Evolutionary conservation across 208 protist species (phyloP), one percentile per base, ranked within the genome.

Genomic region (Leishmania tarentolae): DNA sequence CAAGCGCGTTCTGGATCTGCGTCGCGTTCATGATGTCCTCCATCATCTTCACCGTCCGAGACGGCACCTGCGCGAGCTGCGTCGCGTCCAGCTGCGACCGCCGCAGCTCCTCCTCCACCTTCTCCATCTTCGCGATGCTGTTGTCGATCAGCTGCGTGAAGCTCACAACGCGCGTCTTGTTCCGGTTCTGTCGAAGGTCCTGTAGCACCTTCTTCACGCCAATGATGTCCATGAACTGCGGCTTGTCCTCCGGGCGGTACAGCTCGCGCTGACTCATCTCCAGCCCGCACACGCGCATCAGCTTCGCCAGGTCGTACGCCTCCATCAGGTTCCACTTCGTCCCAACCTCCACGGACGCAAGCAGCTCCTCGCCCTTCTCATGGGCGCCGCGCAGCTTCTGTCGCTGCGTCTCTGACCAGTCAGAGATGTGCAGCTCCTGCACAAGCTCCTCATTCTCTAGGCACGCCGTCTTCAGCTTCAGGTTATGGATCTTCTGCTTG

Each of bases 401-500:
- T 21, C 87, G 82, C 87, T 95, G 92, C 69, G 86, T 95, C 87
- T 95, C 92, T 7, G 81, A 89, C 92, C 92, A 95, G 88, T 95
- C 92, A 8, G 90, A 94, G 19, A 95, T 84, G 85, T 95, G 92
- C 85, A 95, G 89, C 83, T 95, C 92, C 86, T 95, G 92, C 50
- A 95, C 74, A 40, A 95, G 78, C 85, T 95, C 92, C 81, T 94
- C 90, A 81, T 95, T 95, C 85, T 93, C 88, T 52, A 94, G 84
- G 79, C 90, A 93, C 37, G 82, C 90, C 50, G 92, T 95, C 88
- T 94, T 95, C 77, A 95, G 88, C 89, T 95, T 95, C 86, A 95
- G 83, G 73, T 95, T 95, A 89, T 95, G 92, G 73, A 92, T 95
- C 87, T 93, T 93, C 90, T 92, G 92, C 90, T 95, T 94, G 87